Conservation (phyloP, 2,329 filamentous ascomycete genomes). For the Sporothrix mexicana region DNA sequence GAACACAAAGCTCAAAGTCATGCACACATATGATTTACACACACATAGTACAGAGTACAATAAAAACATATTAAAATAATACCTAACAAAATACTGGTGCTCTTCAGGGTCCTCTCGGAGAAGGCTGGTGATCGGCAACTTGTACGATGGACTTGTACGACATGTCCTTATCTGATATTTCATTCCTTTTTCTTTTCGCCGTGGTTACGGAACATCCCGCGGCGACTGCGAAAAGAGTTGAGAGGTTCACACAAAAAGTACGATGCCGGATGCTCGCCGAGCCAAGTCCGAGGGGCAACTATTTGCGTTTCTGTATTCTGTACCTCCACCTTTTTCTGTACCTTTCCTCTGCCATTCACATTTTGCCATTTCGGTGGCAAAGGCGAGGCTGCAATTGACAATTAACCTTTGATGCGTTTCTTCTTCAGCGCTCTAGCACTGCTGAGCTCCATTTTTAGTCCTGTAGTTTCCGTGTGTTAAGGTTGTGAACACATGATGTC, state of each 20-base stretch:
- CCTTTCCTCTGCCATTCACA: too few relatives aligned
- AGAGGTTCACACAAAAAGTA: background rate
- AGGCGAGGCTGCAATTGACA: background rate
- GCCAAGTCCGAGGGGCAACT: slow-evolving; percentile 17
- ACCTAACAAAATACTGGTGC: background rate
- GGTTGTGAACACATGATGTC: background rate
- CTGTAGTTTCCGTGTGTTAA: background rate
- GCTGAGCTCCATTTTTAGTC: background rate
- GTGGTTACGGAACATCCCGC: background rate
- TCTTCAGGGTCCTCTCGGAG: background rate
- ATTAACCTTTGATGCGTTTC: background rate
- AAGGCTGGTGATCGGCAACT: background rate
- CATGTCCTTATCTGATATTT: background rate
- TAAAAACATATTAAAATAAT: background rate
- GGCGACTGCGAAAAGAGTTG: background rate
- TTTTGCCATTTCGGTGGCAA: background rate
- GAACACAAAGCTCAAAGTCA: slow-evolving; percentile 4
- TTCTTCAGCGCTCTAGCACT: background rate
- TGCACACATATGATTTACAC: background rate
- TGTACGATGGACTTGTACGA: slow-evolving; percentile 2
- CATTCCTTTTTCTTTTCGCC: background rate
- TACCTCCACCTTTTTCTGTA: background rate
- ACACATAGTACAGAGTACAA: background rate
- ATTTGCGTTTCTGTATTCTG: background rate
- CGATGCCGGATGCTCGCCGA: background rate